Evolutionary conservation across 1,139 yeast species (phyloP), one percentile per base, ranked within the genome.

Genomic region (Candida gigantensis): DNA sequence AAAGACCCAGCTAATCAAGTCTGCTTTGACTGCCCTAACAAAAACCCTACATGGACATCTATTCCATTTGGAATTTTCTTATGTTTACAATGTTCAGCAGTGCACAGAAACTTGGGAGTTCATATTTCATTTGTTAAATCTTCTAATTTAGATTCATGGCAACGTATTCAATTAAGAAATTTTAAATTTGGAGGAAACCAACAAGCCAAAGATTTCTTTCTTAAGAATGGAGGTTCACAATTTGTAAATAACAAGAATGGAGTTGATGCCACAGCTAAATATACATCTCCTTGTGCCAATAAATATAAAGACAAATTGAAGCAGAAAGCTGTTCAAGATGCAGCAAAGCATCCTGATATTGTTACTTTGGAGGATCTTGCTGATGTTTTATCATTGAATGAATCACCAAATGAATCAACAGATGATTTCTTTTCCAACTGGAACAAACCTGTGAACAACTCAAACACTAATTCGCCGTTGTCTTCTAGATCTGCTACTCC

Each of bases 181-280:
- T 88, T 92, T 77, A 89, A 90, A 57, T 78, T 84, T 43, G 97
- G 97, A 37, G 98, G 97, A 13, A 92, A 92, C 61, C 82, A 82
- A 52, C 76, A 74, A 32, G 96, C 96, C 30, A 80, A 81, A 48
- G 96, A 86, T 41, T 92, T 79, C 53, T 85, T 85, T 59, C 61
- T 77, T 50, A 86, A 86, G 61, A 81, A 89, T 54, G 96, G 96
- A 30, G 97, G 96, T 12, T 72, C 87, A 17, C 80, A 79, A 53
- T 81, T 67, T 51, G 67, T 89, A 40, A 55, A 50, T 42, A 46
- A 45, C 39, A 63, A 62, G 42, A 60, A 65, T 18, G 67, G 70
- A 30, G 74, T 73, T 28, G 86, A 85, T 53, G 84, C 92, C 18
- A 77, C 74, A 45, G 79, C 81, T 40, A 90, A 90, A 60, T 92